Base-by-base conservation (phyloP, 345 rosid genomes). In the Litchi chinensis region DNA sequence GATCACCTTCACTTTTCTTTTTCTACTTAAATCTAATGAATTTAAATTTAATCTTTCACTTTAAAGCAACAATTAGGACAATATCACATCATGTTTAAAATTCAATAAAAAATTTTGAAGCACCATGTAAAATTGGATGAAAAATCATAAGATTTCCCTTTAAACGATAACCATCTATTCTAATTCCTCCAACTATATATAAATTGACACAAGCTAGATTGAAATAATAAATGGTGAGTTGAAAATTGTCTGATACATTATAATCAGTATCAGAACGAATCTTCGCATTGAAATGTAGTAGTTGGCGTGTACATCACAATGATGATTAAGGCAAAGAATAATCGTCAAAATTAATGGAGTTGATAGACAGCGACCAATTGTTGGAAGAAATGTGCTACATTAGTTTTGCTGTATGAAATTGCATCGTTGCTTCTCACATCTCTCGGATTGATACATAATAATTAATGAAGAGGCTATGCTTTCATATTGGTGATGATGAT, bases 401-500 rank as follows among this genome's bases (percentile, higher is more conserved):
- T 15, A 52, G 19, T 2, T 32, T 32, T 1, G 19, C 59, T 60
- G 28, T 13, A 54, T 54, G 60, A 16, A 21, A n/a, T 57, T 6
- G 63, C 63, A 7, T 57, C 22, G 22, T n/a, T 57, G 63, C 63
- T 19, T 57, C 24, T 32, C 3, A 1, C 8, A 46, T 11, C 52
- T 57, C 24, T 57, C 13, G 11, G 22, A 57, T 4, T 1, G 63
- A 7, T 11, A 8, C 22, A n/a, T 57, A 9, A 44, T 5, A 6
- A n/a, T 57, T 18, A 18, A 57, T 52, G 18, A 5, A 41, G 9
- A 41, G 13, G 18, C 15, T 16, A 5, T 54, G 59, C n/a, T 54
- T 41, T 54, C 59, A 16, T 16, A 6, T 54, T 5, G 59, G 16
- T 54, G 44, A 79, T 63, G 46, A 60, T 50, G 77, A 77, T 77